Conservation (phyloP, 257 asterid genomes). For the Lycium barbarum region DNA sequence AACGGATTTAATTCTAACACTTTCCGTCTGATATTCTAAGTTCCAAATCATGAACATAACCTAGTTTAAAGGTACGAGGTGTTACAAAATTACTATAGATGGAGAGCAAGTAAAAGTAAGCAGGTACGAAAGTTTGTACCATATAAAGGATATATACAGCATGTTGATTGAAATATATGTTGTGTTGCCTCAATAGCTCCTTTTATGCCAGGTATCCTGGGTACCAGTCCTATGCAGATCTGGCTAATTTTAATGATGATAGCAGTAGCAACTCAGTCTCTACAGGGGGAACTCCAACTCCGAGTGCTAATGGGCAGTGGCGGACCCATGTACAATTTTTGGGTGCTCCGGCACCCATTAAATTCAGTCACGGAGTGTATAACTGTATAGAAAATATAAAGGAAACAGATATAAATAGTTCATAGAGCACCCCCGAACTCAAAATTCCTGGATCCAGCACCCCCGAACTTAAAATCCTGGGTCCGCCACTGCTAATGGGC, state of each 20-base stretch:
- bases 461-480: too few relatives aligned
- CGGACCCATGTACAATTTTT: too few relatives aligned
- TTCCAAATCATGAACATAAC: too few relatives aligned
- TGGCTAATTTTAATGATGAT: constrained; percentile 32
- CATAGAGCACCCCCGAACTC: too few relatives aligned
- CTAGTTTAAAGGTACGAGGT: too few relatives aligned
- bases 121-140: constrained; percentile 52
- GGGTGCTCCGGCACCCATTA: too few relatives aligned
- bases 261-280: constrained; percentile 12
- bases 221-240: constrained; percentile 33
- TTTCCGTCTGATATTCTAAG: too few relatives aligned
- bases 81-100: constrained; percentile 62
- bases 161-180: not conserved
- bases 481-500: constrained; percentile 16
- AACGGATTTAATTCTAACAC: too few relatives aligned
- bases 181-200: not conserved
- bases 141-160: not conserved
- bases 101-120: constrained; percentile 77
- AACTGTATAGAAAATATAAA: too few relatives aligned
- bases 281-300: constrained; percentile 24
- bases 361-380: too few relatives aligned
- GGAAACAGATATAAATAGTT: too few relatives aligned
- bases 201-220: constrained; percentile 27
- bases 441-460: too few relatives aligned
- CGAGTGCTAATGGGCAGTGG: constrained; percentile 1